These are phyloP conservation scores for Dianthus caryophyllus DNA, from an alignment of 148 eudicot genomes.

Conservation along the genomic window DNA sequence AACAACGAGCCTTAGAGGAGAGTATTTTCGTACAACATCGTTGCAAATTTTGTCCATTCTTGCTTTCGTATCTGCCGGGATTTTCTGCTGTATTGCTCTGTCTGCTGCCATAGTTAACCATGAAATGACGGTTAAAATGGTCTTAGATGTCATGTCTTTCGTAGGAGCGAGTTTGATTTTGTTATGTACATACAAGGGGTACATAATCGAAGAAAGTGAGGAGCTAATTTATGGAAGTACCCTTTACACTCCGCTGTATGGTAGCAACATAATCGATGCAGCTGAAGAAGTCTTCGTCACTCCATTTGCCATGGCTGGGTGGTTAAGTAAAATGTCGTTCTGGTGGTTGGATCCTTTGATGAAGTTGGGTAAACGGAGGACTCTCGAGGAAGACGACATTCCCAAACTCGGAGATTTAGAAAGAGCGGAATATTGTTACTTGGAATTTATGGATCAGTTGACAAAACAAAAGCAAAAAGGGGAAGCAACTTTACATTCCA, in stretches of 20 bases:
- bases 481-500: conserved; percentile 39
- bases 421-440: conserved; percentile 63
- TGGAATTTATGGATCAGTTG: conserved; percentile 36
- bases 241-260: conserved; percentile 50
- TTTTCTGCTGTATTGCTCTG: conserved; percentile 34
- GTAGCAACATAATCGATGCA: conserved; percentile 24
- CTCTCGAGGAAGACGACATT: conserved; percentile 64
- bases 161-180: conserved; percentile 62
- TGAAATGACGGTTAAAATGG: conserved; percentile 39
- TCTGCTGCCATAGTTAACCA: conserved; percentile 30
- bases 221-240: conserved; percentile 20
- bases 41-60: conserved; percentile 47
- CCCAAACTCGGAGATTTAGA: conserved; percentile 57
- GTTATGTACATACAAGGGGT: conserved; percentile 58
- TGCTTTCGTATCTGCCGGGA: conserved; percentile 24
- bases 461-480: conserved; percentile 34
- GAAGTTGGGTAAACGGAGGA: conserved; percentile 67
- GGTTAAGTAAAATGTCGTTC: conserved; percentile 53
- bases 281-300: conserved; percentile 36
- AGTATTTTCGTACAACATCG: conserved; percentile 30
- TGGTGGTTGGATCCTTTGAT: conserved; percentile 86
- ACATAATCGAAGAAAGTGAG: conserved; percentile 29
- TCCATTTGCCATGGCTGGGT: conserved; percentile 51
- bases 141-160: conserved; percentile 50
- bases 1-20: conserved; percentile 48